Base-by-base conservation (phyloP, 73 alveolate species). In the Paraurostyla sp. region DNA sequence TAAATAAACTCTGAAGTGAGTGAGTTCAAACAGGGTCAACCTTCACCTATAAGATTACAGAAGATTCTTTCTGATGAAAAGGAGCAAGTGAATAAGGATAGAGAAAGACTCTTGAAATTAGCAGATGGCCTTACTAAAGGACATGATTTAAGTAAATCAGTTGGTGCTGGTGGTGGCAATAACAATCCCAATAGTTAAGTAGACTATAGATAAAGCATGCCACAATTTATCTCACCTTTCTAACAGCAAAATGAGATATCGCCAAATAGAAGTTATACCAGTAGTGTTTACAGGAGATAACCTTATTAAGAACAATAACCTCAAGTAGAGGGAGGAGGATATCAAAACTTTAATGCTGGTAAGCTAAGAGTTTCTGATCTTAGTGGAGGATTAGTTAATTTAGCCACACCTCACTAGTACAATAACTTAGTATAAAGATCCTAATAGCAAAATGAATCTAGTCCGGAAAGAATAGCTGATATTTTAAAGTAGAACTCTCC, bases 381-480 rank as follows among this genome's bases (percentile, higher is more conserved):
- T 15, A 30, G 86, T 69, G 62, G 45, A 40, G 38, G 65, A 1
- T 22, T 25, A 6, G 86, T 27, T 30, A 54, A 54, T 52, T 15
- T 75, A 51, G 75, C 87, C 2, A 48, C 69, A 11, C 65, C 80
- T 36, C 63, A 27, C 58, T 73, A 49, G 32, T 46, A 41, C 40
- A 69, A 43, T 15, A 22, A 46, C 71, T 22, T 4, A 11, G n/a
- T 29, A 2, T 7, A 48, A 7, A 18, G 60, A 6, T 46, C 49
- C 23, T 7, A 29, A 29, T 42, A 16, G 51, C 27, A 11, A 13
- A 38, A 40, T 9, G 20, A 71, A 20, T 13, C 76, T 3, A 78
- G 89, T 38, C 89, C 89, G 3, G 76, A 78, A 29, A 46, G 89
- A 46, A 78, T 78, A n/a, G 89, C 89, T 1, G 80, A 78, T 7